Evolutionary conservation across 768 basidiomycete genomes (phyloP).

Genomic region (Rhizopogon salebrosus): DNA sequence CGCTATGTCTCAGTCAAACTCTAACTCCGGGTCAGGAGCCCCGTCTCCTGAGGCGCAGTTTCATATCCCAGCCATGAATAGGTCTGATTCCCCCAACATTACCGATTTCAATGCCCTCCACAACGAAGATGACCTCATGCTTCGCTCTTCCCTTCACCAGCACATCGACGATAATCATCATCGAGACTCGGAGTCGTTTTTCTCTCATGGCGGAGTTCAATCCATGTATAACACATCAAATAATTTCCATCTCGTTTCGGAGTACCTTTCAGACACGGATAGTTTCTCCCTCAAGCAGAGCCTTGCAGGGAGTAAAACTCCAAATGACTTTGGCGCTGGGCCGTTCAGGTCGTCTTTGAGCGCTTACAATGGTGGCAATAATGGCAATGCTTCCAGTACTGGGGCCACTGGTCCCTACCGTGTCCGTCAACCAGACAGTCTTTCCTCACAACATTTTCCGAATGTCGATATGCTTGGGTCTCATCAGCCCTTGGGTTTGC

Average conservation of each 20-base stretch:
- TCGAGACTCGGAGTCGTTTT: conserved; percentile 23
- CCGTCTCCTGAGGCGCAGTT: conserved; percentile 51
- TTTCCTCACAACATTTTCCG: conserved; percentile 24
- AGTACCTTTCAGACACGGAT: conserved; percentile 30
- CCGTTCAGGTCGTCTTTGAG: conserved; percentile 33
- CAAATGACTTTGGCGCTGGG: conserved; percentile 30
- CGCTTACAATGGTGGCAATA: conserved; percentile 25
- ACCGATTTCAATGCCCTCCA: conserved; percentile 31
- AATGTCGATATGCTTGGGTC: conserved; percentile 17
- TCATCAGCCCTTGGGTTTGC: conserved; percentile 24
- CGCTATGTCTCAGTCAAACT: conserved; percentile 41
- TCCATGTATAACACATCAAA: conserved; percentile 39
- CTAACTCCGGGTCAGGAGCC: conserved; percentile 47
- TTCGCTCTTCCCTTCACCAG: conserved; percentile 23
- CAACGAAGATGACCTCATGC: conserved; percentile 28
- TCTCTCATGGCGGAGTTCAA: conserved; percentile 27
- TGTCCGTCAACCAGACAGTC: conserved; percentile 28
- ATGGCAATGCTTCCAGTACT: conserved; percentile 16
- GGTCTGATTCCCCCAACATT: conserved; percentile 47
- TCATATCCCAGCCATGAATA: conserved; percentile 43
- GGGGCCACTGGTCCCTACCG: conserved; percentile 28
- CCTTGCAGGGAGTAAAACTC: conserved; percentile 21
- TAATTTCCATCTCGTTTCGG: conserved; percentile 25
- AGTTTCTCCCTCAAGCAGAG: conserved; percentile 28
- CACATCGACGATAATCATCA: conserved; percentile 27